These are phyloP conservation scores for Acmispon strigosus DNA, from an alignment of 306 rosid species.

Conservation along the genomic window DNA sequence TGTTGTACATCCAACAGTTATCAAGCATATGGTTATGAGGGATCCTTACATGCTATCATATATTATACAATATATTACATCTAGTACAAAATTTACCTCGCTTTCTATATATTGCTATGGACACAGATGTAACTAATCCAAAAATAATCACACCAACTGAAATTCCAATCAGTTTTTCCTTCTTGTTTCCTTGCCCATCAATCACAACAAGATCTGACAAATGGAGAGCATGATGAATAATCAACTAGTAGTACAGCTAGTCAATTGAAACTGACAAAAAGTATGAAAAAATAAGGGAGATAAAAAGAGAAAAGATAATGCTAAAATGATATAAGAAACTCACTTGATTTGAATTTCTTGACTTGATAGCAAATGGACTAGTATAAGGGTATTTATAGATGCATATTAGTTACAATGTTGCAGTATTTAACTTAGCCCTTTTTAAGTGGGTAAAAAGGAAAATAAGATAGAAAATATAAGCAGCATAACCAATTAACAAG, in stretches of 20 bases:
- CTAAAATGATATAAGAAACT: no score
- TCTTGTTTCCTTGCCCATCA: conserved; percentile 5
- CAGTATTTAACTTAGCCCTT: neutral
- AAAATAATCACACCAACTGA: neutral
- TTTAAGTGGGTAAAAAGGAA: neutral
- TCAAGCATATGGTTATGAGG: neutral
- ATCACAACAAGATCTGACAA: neutral
- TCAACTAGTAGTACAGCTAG: neutral
- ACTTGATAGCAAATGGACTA: no score
- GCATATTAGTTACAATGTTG: no score
- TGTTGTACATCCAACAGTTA: neutral
- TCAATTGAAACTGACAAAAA: neutral
- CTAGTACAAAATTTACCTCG: neutral
- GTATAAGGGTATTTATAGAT: no score
- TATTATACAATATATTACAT: neutral
- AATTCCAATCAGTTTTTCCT: neutral
- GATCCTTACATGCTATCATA: neutral
- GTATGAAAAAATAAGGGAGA: no score
- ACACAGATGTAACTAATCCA: neutral
- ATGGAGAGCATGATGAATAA: neutral
- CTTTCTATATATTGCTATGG: neutral
- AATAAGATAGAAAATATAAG: neutral
- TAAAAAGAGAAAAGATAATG: no score
- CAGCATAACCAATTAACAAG: neutral
- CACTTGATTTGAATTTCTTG: no score